Base-by-base conservation (phyloP, 805 yeast species). In the Candida insectorum region DNA sequence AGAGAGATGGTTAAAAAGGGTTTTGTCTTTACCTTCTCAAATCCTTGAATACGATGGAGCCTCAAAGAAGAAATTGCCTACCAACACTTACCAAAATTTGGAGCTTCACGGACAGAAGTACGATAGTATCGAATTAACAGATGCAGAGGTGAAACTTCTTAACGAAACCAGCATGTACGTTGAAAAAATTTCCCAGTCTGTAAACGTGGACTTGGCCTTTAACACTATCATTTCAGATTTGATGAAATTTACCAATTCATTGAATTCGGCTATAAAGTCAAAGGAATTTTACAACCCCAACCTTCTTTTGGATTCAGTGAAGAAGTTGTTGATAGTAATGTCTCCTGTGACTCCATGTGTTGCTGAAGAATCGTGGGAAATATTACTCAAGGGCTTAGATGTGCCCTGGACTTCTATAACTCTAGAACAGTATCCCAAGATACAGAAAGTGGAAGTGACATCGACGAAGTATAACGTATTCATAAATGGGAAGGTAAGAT, bases 181-280 rank as follows among this genome's bases (percentile, higher is more conserved):
- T 11, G 54, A 52, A 14, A 62, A 72, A 7, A 70, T 87, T 6
- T 73, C 82, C 11, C 66, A 63, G 6, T 77, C 96, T 0, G 74
- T 85, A 35, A 75, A 67, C 15, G 64, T 59, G 1, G 71, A 75
- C 0, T 58, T 83, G 17, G 69, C 88, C 0, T 64, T 91, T 53
- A 91, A 93, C 56, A 89, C 96, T 0, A 79, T 87, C 2, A 75
- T 93, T 16, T 85, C 97, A 0, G 94, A 88, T 52, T 83, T 78
- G 49, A 91, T 88, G 96, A 93, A 88, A 50, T 55, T 81, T 31
- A 82, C 94, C 7, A 60, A 79, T 46, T 44, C 65, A 2, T 46
- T 85, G 12, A 49, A 55, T 2, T 42, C 52, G 2, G 69, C 73
- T 0, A 26, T 65, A 3, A 68, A 69, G 23, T 24, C 12, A 23